Base-by-base conservation (phyloP, 306 rosid species). In the Vachellia collinsii region DNA sequence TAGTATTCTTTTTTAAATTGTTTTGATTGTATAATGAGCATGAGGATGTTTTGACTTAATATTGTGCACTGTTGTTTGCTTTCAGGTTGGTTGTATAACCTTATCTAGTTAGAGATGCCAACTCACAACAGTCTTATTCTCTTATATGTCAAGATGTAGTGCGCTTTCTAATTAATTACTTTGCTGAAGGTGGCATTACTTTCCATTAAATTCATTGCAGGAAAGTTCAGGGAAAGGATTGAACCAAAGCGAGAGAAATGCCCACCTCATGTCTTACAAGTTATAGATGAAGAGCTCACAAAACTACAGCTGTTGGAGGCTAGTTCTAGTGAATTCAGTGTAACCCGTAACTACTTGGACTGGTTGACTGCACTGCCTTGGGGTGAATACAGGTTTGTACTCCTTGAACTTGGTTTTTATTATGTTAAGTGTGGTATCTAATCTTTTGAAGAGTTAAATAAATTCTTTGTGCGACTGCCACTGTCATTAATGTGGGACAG, bases 331-430 rank as follows among this genome's bases (percentile, higher is more conserved):
- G 99, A 95, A 86, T 96, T 96, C 88, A 93, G 94, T 72, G 99
- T 96, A 69, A 96, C 99, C 13, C 94, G 99, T 72, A 96, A 96
- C 86, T 96, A 96, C 85, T 87, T 96, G 85, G 99, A 96, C 88
- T 96, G 99, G 99, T 86, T 96, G 93, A 96, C 98, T 63, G 95
- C 90, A 72, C 92, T 96, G 62, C 98, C 99, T 53, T 96, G 98
- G 98, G 99, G 97, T 84, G 93, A 89, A 85, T 93, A 89, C 92
- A 93, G 99, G 99, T 96, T 79, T 73, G 84, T 77, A 25, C 79
- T 16, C 64, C 44, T 77, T 46, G 79, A 81, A 66, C 63, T 79
- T 67, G 41, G 23, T 71, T 67, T 66, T 41, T 54, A 62, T 65
- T 43, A 54, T 47, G 25, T 12, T 76, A 83, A 56, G 13, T 67